Percentiles rank a stretch among this genome's conserved stretches.
phyloP scores from a whole-genome alignment of 2,329 filamentous ascomycete genomes.

The Fonsecaea monophora region DNA sequence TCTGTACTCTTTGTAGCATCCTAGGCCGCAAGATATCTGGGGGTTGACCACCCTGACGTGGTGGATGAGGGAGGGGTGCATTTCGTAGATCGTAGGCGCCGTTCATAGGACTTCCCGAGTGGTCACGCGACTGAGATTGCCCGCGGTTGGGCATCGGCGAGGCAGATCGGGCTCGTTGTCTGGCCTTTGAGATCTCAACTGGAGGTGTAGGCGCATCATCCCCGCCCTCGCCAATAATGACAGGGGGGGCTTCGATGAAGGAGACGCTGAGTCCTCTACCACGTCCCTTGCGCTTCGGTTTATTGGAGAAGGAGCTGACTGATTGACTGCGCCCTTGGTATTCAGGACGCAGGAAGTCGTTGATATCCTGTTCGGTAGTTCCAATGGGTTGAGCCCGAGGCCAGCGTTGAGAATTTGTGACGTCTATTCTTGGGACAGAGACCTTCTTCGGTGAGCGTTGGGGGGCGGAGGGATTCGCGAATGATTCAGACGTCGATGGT shows the following conservation, averaged over 20 bases:
- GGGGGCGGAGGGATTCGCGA: slow-evolving; percentile 11
- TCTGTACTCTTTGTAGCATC: slow-evolving; percentile 32
- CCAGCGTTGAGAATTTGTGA: slow-evolving; percentile 45
- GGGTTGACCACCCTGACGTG: slow-evolving; percentile 10
- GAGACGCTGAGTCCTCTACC: slow-evolving; percentile 75
- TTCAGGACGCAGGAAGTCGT: slow-evolving; percentile 33
- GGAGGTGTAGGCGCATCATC: slow-evolving; percentile 80
- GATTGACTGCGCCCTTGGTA: slow-evolving; percentile 37
- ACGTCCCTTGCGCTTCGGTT: slow-evolving; percentile 48
- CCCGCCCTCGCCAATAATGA: slow-evolving; percentile 88
- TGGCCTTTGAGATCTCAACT: slow-evolving; percentile 67
- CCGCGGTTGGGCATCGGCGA: slow-evolving; percentile 29
- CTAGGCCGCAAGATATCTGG: slow-evolving; percentile 33
- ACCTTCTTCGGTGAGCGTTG: slow-evolving; percentile 43
- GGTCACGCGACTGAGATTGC: slow-evolving; percentile 7
- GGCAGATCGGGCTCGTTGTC: slow-evolving; percentile 37
- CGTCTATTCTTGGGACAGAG: slow-evolving; percentile 45
- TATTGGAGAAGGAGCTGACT: slow-evolving; percentile 42
- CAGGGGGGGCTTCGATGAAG: slow-evolving; percentile 75
- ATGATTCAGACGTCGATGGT: slow-evolving; percentile 39
- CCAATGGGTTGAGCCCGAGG: slow-evolving; percentile 41
- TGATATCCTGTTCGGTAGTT: slow-evolving; percentile 13
- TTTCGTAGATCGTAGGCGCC: background rate
- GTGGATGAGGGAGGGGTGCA: slow-evolving; percentile 4
- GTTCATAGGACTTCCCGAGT: background rate